Percentiles rank a stretch among this genome's conserved stretches.
These are phyloP conservation scores for Teratosphaeria zuluensis DNA, from an alignment of 2,329 filamentous ascomycete species.

Conservation along the genomic window DNA sequence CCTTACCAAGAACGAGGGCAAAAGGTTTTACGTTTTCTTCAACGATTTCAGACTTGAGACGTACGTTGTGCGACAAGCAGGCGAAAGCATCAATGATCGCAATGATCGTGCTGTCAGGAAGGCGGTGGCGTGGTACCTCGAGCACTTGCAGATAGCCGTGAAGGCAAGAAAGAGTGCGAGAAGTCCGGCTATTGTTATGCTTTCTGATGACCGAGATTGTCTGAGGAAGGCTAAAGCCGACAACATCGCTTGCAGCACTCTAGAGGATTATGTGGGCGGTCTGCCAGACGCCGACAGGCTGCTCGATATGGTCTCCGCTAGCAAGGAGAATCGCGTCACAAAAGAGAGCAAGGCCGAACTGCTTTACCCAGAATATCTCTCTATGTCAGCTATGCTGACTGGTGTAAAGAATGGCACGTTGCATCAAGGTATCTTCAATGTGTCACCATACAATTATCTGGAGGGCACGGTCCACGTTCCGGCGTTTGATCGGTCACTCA, in stretches of 20 bases:
- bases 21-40: conserved; percentile 97
- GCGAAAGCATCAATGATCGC: conserved; percentile 89
- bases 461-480: conserved; percentile 87
- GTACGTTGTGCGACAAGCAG: conserved; percentile 61
- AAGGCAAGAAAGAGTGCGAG: conserved; percentile 44
- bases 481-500: conserved; percentile 77
- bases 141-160: conserved; percentile 60
- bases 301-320: conserved; percentile 85
- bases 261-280: conserved; percentile 66
- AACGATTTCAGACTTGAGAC: conserved; percentile 96
- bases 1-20: conserved; percentile 89
- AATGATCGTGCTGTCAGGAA: conserved; percentile 86
- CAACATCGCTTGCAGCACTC: conserved; percentile 56
- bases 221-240: conserved; percentile 71
- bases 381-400: conserved; percentile 86
- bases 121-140: conserved; percentile 81
- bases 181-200: conserved; percentile 76
- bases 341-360: conserved; percentile 59
- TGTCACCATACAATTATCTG: conserved; percentile 95
- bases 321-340: conserved; percentile 56
- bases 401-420: conserved; percentile 79
- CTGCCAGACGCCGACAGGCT: conserved; percentile 77
- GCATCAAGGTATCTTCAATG: conserved; percentile 91
- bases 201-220: conserved; percentile 87
- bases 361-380: conserved; percentile 83